Evolutionary conservation across 768 basidiomycete genomes (phyloP).

Genomic region (Trametes cubensis): DNA sequence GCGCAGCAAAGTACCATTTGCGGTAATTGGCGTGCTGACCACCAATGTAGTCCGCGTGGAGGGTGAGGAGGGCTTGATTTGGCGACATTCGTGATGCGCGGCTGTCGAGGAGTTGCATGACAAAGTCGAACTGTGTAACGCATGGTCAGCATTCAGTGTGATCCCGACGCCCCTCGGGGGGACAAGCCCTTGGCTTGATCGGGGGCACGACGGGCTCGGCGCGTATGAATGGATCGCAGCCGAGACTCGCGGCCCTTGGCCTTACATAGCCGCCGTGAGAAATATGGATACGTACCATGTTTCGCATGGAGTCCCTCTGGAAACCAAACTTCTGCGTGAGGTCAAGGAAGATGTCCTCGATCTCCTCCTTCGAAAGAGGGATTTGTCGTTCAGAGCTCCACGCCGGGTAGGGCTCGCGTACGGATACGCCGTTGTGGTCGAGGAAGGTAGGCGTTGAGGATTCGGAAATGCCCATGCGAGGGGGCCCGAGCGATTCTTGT

Average conservation of each 20-base stretch:
- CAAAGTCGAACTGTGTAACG: slow-evolving; percentile 79
- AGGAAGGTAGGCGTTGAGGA: slow-evolving; percentile 74
- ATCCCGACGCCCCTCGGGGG: not conserved
- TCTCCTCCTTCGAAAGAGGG: slow-evolving; percentile 98
- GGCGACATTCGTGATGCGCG: slow-evolving; percentile 97
- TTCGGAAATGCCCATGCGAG: slow-evolving; percentile 63
- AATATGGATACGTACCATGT: slow-evolving; percentile 64
- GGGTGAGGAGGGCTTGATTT: slow-evolving; percentile 89
- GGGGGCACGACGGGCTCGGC: not conserved
- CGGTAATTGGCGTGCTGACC: slow-evolving; percentile 98
- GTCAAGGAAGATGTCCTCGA: slow-evolving; percentile 97
- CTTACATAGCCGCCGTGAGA: slow-evolving; percentile 11
- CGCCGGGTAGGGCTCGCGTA: slow-evolving; percentile 87
- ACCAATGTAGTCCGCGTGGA: slow-evolving; percentile 99
- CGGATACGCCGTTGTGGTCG: slow-evolving; percentile 58
- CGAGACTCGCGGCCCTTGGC: slow-evolving; percentile 5
- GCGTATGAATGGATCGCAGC: not conserved
- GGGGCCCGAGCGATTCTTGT: slow-evolving; percentile 71
- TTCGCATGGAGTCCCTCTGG: slow-evolving; percentile 92
- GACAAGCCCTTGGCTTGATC: not conserved
- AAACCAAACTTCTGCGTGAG: slow-evolving; percentile 99
- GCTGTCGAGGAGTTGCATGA: slow-evolving; percentile 97
- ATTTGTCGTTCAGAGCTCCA: slow-evolving; percentile 93
- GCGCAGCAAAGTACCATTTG: slow-evolving; percentile 99
- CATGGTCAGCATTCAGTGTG: not conserved